A percentile compares a stretch with the other conserved stretches of the same genome.
Evolutionary conservation across 1,139 yeast species (phyloP).

Genomic region (Yamadazyma friedrichii): DNA sequence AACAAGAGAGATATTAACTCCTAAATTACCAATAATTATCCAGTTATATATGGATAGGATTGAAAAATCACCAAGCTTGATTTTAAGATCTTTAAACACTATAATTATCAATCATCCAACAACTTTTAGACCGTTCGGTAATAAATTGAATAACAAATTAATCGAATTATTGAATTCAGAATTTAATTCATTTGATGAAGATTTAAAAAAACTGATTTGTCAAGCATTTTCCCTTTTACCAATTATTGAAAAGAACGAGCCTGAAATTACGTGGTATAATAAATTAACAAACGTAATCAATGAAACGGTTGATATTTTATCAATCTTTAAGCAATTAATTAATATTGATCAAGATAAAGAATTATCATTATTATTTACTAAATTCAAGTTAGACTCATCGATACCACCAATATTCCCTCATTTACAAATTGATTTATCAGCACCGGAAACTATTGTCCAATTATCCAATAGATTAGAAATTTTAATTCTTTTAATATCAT

Average conservation of each 20-base stretch:
- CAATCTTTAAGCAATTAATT: conserved; percentile 56
- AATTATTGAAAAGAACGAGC: conserved; percentile 50
- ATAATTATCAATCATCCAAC: conserved; percentile 65
- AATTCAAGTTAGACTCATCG: conserved; percentile 15
- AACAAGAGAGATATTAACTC: conserved; percentile 81
- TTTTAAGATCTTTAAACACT: conserved; percentile 49
- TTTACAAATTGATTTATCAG: conserved; percentile 57
- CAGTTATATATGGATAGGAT: conserved; percentile 51
- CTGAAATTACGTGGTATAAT: conserved; percentile 48
- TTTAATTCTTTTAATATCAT: conserved; percentile 43
- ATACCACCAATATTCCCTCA: conserved; percentile 32
- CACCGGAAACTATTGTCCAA: conserved; percentile 48
- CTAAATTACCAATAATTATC: conserved; percentile 66
- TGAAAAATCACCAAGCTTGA: conserved; percentile 34
- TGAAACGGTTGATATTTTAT: conserved; percentile 53
- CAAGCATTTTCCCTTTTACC: conserved; percentile 61
- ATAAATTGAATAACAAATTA: conserved; percentile 54
- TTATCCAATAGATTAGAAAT: conserved; percentile 50
- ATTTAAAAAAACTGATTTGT: conserved; percentile 43
- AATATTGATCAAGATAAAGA: conserved; percentile 57
- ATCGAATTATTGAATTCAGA: conserved; percentile 30
- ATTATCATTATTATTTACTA: conserved; percentile 23
- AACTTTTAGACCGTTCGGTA: conserved; percentile 77
- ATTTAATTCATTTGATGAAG: conserved; percentile 30
- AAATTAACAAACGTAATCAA: conserved; percentile 33